Evolutionary conservation across 192 early-diverging fungal genomes (phyloP).

Genomic region (Gryganskiella cystojenkinii): DNA sequence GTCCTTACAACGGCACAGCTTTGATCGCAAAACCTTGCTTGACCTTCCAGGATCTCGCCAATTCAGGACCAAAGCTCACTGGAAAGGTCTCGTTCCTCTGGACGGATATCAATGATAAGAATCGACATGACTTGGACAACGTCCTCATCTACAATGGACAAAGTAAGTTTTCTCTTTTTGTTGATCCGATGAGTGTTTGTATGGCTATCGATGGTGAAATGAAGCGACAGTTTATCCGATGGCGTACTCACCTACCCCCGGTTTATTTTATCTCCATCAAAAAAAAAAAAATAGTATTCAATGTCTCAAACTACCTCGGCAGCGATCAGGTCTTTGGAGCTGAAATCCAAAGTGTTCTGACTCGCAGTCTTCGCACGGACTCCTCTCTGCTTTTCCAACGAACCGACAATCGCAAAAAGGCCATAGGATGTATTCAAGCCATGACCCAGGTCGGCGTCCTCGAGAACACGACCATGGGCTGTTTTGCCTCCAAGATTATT

Average conservation of each 20-base stretch:
- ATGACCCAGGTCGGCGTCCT: conserved; percentile 36
- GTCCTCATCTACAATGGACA: conserved; percentile 38
- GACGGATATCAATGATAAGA: conserved; percentile 21
- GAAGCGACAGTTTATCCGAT: no score
- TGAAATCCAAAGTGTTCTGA: conserved; percentile 14
- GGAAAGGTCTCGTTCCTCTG: conserved; percentile 38
- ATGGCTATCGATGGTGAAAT: no score
- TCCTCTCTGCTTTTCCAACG: conserved; percentile 27
- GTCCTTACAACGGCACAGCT: conserved; percentile 24
- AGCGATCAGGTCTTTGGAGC: conserved; percentile 8
- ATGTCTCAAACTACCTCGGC: conserved; percentile 16
- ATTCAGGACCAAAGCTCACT: background rate
- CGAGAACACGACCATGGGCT: conserved; percentile 57
- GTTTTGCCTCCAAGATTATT: conserved; percentile 42
- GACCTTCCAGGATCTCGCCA: background rate
- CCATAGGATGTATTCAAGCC: conserved; percentile 13
- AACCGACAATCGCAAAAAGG: conserved; percentile 21
- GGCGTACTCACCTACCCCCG: no score
- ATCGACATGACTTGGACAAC: conserved; percentile 12
- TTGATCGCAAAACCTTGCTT: conserved; percentile 38
- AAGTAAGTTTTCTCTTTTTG: conserved; percentile 11
- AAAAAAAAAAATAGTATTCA: conserved; percentile 45
- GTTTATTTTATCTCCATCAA: no score
- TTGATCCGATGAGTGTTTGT: no score
- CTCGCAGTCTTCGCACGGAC: conserved; percentile 11